A percentile compares a stretch with the other conserved stretches of the same genome.
phyloP scores from a whole-genome alignment of 148 eudicot genomes.

The Polygonum aviculare region DNA sequence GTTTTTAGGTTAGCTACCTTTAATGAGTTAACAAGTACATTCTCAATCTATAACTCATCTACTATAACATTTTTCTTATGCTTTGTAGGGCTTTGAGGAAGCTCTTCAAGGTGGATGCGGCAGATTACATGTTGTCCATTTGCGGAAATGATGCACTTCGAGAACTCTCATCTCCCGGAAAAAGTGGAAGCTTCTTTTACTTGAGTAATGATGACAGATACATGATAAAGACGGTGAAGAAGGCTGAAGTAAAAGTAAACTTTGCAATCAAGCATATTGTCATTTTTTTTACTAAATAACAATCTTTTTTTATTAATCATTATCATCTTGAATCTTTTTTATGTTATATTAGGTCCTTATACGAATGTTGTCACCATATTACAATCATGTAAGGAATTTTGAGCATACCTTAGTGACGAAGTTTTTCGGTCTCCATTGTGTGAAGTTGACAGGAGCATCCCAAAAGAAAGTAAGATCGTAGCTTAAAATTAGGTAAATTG shows the following conservation, averaged over 20 bases:
- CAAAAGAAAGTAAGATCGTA: conserved; percentile 3
- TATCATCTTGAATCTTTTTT: not conserved
- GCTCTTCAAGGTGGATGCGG: conserved; percentile 44
- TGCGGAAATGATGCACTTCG: conserved; percentile 52
- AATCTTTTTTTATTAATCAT: not conserved
- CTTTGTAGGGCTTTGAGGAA: conserved; percentile 30
- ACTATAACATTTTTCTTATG: not conserved
- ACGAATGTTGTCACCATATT: conserved; percentile 12
- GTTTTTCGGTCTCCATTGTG: conserved; percentile 13
- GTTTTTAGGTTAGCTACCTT: conserved; percentile 9
- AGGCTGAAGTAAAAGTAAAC: conserved; percentile 34
- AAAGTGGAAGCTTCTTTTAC: conserved; percentile 54
- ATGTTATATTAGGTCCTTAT: conserved; percentile 15
- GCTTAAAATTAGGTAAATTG: too few species aligned
- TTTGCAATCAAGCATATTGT: not conserved
- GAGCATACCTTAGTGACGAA: conserved; percentile 13
- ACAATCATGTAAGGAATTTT: conserved; percentile 2
- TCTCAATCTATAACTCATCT: not conserved
- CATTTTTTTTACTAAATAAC: not conserved
- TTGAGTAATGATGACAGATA: conserved; percentile 41
- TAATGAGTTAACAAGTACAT: not conserved
- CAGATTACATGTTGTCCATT: conserved; percentile 51
- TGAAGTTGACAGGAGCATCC: conserved; percentile 7
- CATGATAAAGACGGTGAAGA: conserved; percentile 52
- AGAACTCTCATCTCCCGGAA: conserved; percentile 51